phyloP scores from a whole-genome alignment of 176 grass and related monocot species.

The Phragmites australis region DNA sequence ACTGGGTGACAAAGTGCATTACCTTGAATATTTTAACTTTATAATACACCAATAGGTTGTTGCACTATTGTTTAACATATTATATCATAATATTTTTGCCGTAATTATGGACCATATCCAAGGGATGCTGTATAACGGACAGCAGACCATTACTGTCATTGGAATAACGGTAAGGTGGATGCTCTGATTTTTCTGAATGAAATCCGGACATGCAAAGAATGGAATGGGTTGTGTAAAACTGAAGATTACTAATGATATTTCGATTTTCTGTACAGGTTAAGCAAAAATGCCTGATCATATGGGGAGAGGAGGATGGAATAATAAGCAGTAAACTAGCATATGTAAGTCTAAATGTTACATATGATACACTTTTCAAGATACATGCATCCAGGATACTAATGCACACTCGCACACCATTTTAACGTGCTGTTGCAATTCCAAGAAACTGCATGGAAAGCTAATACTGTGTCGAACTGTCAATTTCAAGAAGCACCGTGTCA shows the following conservation, averaged over 20 bases:
- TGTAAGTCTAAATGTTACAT: constrained; percentile 48
- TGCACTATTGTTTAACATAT: neutral
- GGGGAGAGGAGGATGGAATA: constrained; percentile 84
- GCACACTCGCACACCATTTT: neutral
- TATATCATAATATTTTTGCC: neutral
- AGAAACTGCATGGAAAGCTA: neutral
- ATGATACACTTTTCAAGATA: neutral
- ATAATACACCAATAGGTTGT: neutral
- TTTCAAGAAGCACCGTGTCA: no score
- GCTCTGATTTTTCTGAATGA: neutral
- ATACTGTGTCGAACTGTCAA: neutral
- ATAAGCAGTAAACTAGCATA: constrained; percentile 70
- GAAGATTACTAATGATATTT: neutral
- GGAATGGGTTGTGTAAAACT: neutral
- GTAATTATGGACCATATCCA: neutral
- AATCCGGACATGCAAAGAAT: neutral
- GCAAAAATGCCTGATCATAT: constrained; percentile 75
- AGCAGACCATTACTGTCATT: neutral
- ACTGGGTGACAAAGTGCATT: neutral
- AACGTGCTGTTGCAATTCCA: neutral
- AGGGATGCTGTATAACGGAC: neutral
- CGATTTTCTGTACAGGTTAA: constrained; percentile 62
- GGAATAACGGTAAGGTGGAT: neutral
- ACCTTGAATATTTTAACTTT: neutral
- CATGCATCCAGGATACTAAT: neutral